phyloP scores from a whole-genome alignment of 139 green algal genomes.

The Volvox reticuliferus region DNA sequence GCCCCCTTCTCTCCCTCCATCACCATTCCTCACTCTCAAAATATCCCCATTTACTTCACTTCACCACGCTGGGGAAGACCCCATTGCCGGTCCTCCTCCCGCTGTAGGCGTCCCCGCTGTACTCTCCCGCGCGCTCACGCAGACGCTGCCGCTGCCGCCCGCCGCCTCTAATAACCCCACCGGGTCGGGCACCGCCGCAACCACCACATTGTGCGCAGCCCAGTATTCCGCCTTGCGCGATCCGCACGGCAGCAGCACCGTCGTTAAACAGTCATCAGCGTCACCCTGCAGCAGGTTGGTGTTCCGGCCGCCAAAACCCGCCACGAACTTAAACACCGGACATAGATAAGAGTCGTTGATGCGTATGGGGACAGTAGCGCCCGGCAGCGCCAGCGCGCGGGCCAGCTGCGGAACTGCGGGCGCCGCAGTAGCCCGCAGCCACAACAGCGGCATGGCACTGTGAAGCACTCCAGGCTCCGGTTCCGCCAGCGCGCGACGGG shows the following conservation, averaged over 20 bases:
- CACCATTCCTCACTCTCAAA: not conserved
- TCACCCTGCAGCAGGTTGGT: constrained; percentile 17
- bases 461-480: constrained; percentile 27
- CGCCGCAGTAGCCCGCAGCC: constrained; percentile 45
- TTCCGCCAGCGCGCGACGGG: constrained; percentile 23
- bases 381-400: constrained; percentile 31
- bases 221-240: constrained; percentile 31
- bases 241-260: constrained; percentile 48
- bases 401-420: constrained; percentile 35
- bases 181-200: constrained; percentile 13
- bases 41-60: not conserved
- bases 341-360: constrained; percentile 48
- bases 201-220: constrained; percentile 24
- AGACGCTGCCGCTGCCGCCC: not conserved
- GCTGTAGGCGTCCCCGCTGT: not conserved
- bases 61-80: not conserved
- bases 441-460: constrained; percentile 58
- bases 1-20: not conserved
- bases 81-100: not conserved
- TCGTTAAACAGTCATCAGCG: constrained; percentile 56
- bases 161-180: not conserved
- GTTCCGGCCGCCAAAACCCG: not conserved
- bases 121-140: not conserved
- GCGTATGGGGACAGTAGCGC: not conserved
- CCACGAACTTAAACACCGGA: constrained; percentile 51